Percentiles rank a stretch among this genome's conserved stretches.
phyloP scores from a whole-genome alignment of 2,329 filamentous ascomycete species.

The Aspergillus bombycis region DNA sequence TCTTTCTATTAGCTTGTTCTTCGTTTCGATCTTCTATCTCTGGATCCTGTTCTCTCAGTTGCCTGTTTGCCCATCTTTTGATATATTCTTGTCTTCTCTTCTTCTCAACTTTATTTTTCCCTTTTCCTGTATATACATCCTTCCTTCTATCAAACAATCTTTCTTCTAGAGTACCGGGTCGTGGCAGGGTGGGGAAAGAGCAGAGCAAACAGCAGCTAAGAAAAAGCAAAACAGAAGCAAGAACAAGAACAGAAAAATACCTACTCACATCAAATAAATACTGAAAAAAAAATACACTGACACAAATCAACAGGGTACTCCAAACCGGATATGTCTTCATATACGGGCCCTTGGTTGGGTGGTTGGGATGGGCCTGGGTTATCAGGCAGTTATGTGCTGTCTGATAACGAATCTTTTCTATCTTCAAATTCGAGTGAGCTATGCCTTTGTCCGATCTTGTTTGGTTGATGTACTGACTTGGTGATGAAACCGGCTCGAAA shows the following conservation, averaged over 20 bases:
- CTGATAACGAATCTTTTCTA: conserved; percentile 7
- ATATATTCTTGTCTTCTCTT: background rate
- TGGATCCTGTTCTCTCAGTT: background rate
- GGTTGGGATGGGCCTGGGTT: conserved; percentile 25
- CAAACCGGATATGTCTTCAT: background rate
- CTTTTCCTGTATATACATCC: background rate
- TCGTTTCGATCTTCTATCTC: background rate
- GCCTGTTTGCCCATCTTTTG: background rate
- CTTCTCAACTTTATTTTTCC: background rate
- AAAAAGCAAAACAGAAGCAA: background rate
- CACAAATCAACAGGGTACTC: background rate
- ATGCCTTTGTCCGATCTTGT: background rate
- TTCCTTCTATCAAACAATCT: background rate
- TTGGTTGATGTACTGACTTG: background rate
- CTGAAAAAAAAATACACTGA: background rate
- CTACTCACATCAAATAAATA: background rate
- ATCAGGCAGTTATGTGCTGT: conserved; percentile 10
- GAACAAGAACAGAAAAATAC: background rate
- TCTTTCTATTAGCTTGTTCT: background rate
- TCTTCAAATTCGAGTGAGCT: background rate
- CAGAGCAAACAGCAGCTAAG: background rate
- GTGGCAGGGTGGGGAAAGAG: background rate
- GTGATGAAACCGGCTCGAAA: background rate
- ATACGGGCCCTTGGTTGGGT: conserved; percentile 19
- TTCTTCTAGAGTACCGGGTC: background rate